These are phyloP conservation scores for Clitoria ternatea DNA, from an alignment of 306 rosid genomes.

Conservation along the genomic window DNA sequence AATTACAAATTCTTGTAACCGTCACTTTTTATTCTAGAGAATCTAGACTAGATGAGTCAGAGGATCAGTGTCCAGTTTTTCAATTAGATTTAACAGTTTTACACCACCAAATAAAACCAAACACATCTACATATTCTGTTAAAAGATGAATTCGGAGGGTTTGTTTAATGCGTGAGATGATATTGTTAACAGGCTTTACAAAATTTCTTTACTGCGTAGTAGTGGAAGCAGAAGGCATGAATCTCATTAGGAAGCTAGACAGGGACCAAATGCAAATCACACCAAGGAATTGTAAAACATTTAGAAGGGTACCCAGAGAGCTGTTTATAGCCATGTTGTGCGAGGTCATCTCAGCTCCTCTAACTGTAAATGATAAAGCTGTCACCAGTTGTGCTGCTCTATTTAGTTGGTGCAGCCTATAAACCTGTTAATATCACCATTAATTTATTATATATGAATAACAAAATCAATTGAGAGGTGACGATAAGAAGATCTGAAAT, in stretches of 20 bases:
- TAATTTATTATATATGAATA: slow-evolving; percentile 1
- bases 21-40: slow-evolving; percentile 18
- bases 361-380: slow-evolving; percentile 86
- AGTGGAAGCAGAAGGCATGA: slow-evolving; percentile 47
- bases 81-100: slow-evolving; percentile 25
- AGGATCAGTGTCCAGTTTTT: slow-evolving; percentile 26
- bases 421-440: slow-evolving; percentile 57
- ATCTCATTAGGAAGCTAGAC: slow-evolving; percentile 88
- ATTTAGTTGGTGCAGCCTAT: slow-evolving; percentile 93
- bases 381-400: slow-evolving; percentile 97
- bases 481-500: not conserved
- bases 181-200: slow-evolving; percentile 10
- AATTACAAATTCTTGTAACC: slow-evolving; percentile 22
- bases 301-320: slow-evolving; percentile 80
- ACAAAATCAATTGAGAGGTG: not conserved
- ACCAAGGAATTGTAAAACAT: slow-evolving; percentile 89
- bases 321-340: slow-evolving; percentile 90
- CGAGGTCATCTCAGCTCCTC: slow-evolving; percentile 92
- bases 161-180: slow-evolving; percentile 1
- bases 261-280: slow-evolving; percentile 97
- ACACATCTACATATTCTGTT: slow-evolving; percentile 4
- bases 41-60: slow-evolving; percentile 27
- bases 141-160: not conserved
- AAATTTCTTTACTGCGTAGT: slow-evolving; percentile 35
- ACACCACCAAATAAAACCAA: not conserved